These are phyloP conservation scores for Geranium rotundifolium DNA, from an alignment of 345 rosid species.

Conservation along the genomic window DNA sequence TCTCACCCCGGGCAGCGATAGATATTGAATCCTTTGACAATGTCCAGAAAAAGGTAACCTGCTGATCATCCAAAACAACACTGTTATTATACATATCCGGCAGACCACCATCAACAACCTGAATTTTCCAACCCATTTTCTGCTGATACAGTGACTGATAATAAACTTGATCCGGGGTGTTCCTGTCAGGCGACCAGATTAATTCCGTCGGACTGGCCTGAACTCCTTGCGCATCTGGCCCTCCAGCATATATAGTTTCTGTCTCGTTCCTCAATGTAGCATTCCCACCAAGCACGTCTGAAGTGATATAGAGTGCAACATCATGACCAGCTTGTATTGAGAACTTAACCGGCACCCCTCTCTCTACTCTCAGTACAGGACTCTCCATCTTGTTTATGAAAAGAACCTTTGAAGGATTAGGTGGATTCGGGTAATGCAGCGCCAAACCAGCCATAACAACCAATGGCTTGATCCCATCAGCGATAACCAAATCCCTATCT, in stretches of 20 bases:
- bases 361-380: conserved; percentile 61
- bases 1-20: conserved; percentile 85
- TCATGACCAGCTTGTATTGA: conserved; percentile 67
- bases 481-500: conserved; percentile 56
- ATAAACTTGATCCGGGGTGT: conserved; percentile 80
- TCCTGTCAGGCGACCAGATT: conserved; percentile 82
- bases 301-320: conserved; percentile 65
- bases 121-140: conserved; percentile 95
- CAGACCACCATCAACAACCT: conserved; percentile 93
- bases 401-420: conserved; percentile 50
- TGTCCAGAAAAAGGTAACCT: conserved; percentile 91
- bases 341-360: conserved; percentile 60
- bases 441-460: conserved; percentile 35
- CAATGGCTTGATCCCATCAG: conserved; percentile 41
- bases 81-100: conserved; percentile 93
- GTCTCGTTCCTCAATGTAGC: conserved; percentile 65
- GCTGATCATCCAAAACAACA: conserved; percentile 84
- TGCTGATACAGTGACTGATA: conserved; percentile 71
- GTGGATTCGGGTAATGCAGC: conserved; percentile 54
- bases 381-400: conserved; percentile 66
- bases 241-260: conserved; percentile 82
- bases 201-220: conserved; percentile 58
- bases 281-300: conserved; percentile 86
- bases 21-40: conserved; percentile 58
- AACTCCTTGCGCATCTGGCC: conserved; percentile 83